Base-by-base conservation (phyloP, 1,139 yeast species). In the Suhomyces taliae region DNA sequence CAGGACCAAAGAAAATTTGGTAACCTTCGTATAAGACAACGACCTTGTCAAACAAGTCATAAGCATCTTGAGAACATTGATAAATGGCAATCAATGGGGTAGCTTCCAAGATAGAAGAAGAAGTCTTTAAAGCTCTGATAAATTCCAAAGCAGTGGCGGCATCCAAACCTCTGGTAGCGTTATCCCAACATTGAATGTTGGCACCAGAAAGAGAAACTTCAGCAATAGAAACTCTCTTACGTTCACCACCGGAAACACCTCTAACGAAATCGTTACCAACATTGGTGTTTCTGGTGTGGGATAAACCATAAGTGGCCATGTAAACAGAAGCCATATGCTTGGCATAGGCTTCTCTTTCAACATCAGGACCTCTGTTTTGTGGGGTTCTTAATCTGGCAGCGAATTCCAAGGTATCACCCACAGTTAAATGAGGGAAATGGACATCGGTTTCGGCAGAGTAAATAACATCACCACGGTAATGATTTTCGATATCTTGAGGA, bases 41-140 rank as follows among this genome's bases (percentile, higher is more conserved):
- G 6, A 59, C 65, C 36, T 62, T 61, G 45, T 63, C 66, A 39
- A 63, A 63, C 46, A 61, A 54, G 43, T 61, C 65, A 47, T 62
- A 63, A 6, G 65, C 65, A 40, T 60, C 66, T 49, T 63, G 66
- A 14, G 67, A 63, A 53, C 67, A 63, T 40, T 63, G 67, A 47
- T 63, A 63, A 39, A 63, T 63, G 36, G 67, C 66, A 45, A 63
- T 58, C 48, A 63, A 54, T 8, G 66, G 65, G 1, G 67, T 63
- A 12, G 64, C 59, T 27, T 59, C 60, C 47, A 55, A 51, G 15
- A 63, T 53, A 24, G 58, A 53, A 8, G 67, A 64, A 6, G 63
- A 59, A 6, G 66, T 60, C 47, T 61, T 60, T 55, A 63, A 58
- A 1, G 67, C 67, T 37, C 65, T 54, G 46, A 62, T 61, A 40